phyloP scores from a whole-genome alignment of 371 early-diverging fungal species.

The Mucor plumbeus region DNA sequence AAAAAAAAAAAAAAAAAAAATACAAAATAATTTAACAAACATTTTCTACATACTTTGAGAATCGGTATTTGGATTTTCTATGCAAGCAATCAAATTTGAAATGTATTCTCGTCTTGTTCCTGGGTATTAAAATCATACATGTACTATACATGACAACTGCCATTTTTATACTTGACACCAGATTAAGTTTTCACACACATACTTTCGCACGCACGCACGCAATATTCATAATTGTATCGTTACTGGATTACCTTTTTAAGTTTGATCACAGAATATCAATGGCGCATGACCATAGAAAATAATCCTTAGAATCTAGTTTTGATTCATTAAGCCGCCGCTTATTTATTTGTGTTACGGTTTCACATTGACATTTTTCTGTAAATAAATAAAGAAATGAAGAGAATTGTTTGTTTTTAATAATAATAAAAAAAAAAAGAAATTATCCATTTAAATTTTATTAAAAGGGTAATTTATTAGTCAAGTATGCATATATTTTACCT shows the following conservation, averaged over 20 bases:
- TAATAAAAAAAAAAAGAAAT: neutral
- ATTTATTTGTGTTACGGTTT: neutral
- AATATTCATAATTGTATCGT: neutral
- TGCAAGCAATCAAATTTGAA: neutral
- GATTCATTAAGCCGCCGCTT: neutral
- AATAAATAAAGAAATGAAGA: neutral
- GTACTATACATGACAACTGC: neutral
- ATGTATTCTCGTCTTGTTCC: neutral
- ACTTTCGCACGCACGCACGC: neutral
- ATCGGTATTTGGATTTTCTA: constrained; percentile 1
- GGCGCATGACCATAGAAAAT: constrained; percentile 1
- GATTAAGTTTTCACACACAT: neutral
- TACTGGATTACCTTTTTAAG: constrained; percentile 3
- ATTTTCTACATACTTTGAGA: neutral
- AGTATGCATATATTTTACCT: neutral
- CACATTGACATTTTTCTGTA: neutral
- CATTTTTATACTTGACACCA: neutral
- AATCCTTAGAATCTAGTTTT: neutral
- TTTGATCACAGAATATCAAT: neutral
- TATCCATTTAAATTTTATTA: neutral
- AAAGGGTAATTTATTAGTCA: neutral
- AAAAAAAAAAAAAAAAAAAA: neutral
- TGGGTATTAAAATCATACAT: too few species aligned
- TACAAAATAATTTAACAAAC: too few species aligned
- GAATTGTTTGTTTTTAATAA: neutral